Conservation (phyloP, 108 stramenopile species). For the Tribonema minus region DNA sequence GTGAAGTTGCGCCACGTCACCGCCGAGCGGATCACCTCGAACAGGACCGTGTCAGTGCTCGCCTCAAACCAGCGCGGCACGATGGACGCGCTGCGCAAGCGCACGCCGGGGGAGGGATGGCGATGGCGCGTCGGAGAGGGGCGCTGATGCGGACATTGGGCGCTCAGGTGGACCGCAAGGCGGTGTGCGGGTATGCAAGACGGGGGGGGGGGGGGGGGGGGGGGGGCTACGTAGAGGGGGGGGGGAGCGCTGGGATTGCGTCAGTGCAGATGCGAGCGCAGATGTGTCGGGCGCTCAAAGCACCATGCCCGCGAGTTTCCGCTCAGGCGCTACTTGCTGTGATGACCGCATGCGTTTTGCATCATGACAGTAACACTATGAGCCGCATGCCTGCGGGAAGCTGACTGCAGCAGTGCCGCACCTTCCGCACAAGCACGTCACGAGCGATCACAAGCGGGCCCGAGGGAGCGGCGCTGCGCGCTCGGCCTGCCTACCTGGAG, state of each 20-base stretch:
- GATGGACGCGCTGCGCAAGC: conserved; percentile 50
- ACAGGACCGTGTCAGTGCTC: conserved; percentile 56
- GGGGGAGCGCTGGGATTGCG: not conserved
- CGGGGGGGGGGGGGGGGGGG: not conserved
- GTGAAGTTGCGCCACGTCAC: conserved; percentile 67
- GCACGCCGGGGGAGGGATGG: not conserved
- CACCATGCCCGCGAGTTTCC: too few species aligned
- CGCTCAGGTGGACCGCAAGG: not conserved
- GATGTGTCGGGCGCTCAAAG: too few species aligned
- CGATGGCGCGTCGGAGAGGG: not conserved
- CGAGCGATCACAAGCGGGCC: not conserved
- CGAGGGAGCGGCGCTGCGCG: not conserved
- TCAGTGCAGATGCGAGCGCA: too few species aligned
- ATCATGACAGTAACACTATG: too few species aligned
- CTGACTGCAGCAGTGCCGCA: too few species aligned
- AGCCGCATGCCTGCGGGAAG: too few species aligned
- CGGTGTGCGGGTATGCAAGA: not conserved
- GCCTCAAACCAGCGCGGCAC: conserved; percentile 75
- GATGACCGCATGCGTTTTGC: too few species aligned
- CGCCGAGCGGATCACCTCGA: conserved; percentile 66
- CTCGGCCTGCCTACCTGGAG: not conserved
- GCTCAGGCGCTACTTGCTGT: too few species aligned
- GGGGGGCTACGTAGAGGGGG: not conserved
- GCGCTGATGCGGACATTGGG: not conserved
- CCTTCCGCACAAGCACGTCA: too few species aligned